Percentiles rank a stretch among this genome's conserved stretches.
Conservation (phyloP, 2,329 filamentous ascomycete genomes). For the Xylaria sp. region DNA sequence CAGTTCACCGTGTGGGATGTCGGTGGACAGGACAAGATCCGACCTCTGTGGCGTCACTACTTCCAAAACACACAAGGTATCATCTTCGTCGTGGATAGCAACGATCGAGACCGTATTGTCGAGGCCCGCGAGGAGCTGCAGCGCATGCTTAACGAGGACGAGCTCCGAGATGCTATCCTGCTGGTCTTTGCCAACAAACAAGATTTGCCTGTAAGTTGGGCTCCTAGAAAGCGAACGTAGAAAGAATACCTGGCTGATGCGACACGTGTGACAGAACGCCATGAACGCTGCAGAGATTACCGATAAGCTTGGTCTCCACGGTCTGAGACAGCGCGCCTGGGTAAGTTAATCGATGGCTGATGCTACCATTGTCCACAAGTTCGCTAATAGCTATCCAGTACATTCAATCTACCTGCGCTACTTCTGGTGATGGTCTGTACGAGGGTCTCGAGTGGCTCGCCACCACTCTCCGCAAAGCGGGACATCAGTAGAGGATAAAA, state of each 20-base stretch:
- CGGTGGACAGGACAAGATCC: conserved; percentile 99
- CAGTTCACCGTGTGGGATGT: conserved; percentile 99
- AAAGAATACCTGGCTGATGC: conserved; percentile 47
- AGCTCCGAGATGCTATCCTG: conserved; percentile 96
- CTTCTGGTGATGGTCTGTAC: conserved; percentile 98
- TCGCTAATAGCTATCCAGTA: conserved; percentile 67
- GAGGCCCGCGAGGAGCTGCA: conserved; percentile 97
- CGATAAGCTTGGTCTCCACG: conserved; percentile 99
- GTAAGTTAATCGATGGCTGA: conserved; percentile 69
- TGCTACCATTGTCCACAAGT: background rate
- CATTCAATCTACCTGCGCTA: conserved; percentile 99
- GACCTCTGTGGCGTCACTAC: conserved; percentile 99
- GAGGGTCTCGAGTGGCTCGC: conserved; percentile 97
- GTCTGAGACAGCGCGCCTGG: conserved; percentile 97
- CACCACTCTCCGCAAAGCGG: conserved; percentile 82
- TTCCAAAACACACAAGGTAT: conserved; percentile 99
- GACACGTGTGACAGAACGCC: conserved; percentile 75
- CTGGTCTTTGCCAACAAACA: conserved; percentile 99
- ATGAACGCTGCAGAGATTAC: conserved; percentile 99
- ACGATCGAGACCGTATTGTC: conserved; percentile 97
- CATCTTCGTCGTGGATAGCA: conserved; percentile 99
- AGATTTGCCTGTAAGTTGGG: conserved; percentile 86
- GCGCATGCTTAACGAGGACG: conserved; percentile 98
- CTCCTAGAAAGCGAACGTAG: background rate
- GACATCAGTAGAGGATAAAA: conserved; percentile 66